phyloP scores from a whole-genome alignment of 306 rosid genomes.

The Vicia sativa region DNA sequence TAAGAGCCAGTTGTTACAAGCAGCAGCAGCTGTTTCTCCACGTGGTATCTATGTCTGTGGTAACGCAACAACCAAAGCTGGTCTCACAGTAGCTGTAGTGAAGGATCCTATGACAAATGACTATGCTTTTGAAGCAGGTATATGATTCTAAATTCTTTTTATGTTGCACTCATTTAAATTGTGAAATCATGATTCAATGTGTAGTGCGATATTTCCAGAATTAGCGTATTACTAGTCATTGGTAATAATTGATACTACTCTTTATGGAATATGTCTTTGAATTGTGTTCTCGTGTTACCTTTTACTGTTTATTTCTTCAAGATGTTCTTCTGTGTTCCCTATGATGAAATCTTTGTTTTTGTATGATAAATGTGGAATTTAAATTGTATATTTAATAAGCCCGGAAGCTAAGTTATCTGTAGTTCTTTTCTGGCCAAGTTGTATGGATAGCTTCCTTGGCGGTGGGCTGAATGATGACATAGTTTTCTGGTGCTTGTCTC shows the following conservation, averaged over 20 bases:
- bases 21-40: conserved; percentile 89
- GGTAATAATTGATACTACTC: conserved; percentile 20
- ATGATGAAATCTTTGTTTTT: conserved; percentile 27
- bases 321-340: conserved; percentile 11
- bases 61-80: conserved; percentile 91
- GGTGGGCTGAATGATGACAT: conserved; percentile 22
- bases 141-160: conserved; percentile 25
- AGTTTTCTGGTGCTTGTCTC: conserved; percentile 29
- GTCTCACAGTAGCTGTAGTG: conserved; percentile 93
- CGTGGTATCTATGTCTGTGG: conserved; percentile 97
- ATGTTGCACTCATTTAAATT: conserved; percentile 26
- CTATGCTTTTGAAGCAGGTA: conserved; percentile 96
- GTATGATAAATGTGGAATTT: conserved; percentile 8
- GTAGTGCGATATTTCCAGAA: conserved; percentile 7
- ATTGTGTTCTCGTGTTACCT: conserved; percentile 28
- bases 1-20: conserved; percentile 92
- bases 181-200: conserved; percentile 31
- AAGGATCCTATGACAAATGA: conserved; percentile 88
- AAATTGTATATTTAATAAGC: conserved; percentile 4
- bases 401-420: conserved; percentile 14
- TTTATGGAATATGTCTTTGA: conserved; percentile 10
- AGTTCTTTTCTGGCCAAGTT: conserved; percentile 34
- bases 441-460: conserved; percentile 33
- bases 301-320: conserved; percentile 13
- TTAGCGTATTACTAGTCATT: conserved; percentile 24